These are phyloP conservation scores for Verbascum thapsus DNA, from an alignment of 257 asterid genomes.

Conservation along the genomic window DNA sequence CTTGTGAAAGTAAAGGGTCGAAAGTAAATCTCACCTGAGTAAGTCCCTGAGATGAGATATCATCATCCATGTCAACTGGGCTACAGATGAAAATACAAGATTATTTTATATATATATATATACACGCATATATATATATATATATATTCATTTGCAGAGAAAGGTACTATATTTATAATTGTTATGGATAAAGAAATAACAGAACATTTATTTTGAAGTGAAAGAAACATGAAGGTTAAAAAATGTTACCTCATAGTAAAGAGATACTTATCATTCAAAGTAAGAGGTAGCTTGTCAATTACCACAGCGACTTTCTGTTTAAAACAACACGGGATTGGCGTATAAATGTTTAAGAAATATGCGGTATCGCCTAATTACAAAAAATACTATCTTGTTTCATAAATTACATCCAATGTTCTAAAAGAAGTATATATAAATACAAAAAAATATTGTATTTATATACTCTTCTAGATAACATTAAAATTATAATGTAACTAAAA, in stretches of 20 bases:
- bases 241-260: slow-evolving; percentile 74
- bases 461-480: too few relatives aligned
- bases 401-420: too few relatives aligned
- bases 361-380: too few relatives aligned
- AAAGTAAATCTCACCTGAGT: slow-evolving; percentile 59
- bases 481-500: too few relatives aligned
- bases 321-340: slow-evolving; percentile 28
- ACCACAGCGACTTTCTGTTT: slow-evolving; percentile 88
- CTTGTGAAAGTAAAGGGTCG: slow-evolving; percentile 15
- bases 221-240: slow-evolving; percentile 13
- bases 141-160: too few relatives aligned
- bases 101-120: too few relatives aligned
- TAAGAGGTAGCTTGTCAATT: slow-evolving; percentile 83
- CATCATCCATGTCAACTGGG: slow-evolving; percentile 86
- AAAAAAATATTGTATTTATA: too few relatives aligned
- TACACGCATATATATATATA: too few relatives aligned
- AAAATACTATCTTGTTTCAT: too few relatives aligned
- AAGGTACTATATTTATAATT: too few relatives aligned
- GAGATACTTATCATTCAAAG: slow-evolving; percentile 74
- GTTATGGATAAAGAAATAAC: too few relatives aligned
- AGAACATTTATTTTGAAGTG: neutral
- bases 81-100: slow-evolving; percentile 45
- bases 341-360: neutral
- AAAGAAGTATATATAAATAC: too few relatives aligned
- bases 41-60: slow-evolving; percentile 88